Base-by-base conservation (phyloP, 2,329 filamentous ascomycete species). In the Fusarium pilosicola region DNA sequence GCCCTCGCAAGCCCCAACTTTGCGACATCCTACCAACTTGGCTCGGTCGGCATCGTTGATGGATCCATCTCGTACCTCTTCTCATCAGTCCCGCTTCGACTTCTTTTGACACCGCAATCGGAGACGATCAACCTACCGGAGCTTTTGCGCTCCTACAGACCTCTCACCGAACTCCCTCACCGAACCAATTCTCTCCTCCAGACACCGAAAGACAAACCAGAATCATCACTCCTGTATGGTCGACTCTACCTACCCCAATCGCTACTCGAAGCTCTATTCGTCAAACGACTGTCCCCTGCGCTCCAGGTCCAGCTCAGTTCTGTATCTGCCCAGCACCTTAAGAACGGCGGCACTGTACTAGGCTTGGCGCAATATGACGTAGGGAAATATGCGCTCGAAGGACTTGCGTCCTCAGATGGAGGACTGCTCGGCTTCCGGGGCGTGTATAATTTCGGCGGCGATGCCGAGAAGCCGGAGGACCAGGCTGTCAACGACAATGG, bases 1-100 rank as follows among this genome's bases (percentile, higher is more conserved):
- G 97, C 96, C 13, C 91, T 99, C 36, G 94, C 95, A 13, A 95
- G 95, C 24, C 92, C 94, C 14, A 94, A 97, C 82, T 98, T 98
- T 78, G 96, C 95, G 30, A 97, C 95, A 22, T 96, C 95, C 42
- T 99, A 99, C 83, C 93, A 94, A 46, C 89, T 99, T 49, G 94
- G 95, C 69, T 97, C 92, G 46, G 89, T 97, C 22, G 96, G 96
- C 68, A 88, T 97, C 41, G 95, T 99, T 58, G 96, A 98, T 84
- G 96, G 96, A 81, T 97, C 95, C n/a, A 89, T 99, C 65, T 97
- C 95, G 20, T 99, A 98, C 84, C 90, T 99, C 61, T 98, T 97
- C 85, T 97, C 95, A 55, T 97, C 94, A 6, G 87, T 96, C 14
- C 91, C 94, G 18, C 88, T 98, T 64, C 85, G 87, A 44, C 86